A percentile compares a stretch with the other conserved stretches of the same genome.
phyloP scores from a whole-genome alignment of 1,284 basidiomycete species.

The Schizophyllum amplum region DNA sequence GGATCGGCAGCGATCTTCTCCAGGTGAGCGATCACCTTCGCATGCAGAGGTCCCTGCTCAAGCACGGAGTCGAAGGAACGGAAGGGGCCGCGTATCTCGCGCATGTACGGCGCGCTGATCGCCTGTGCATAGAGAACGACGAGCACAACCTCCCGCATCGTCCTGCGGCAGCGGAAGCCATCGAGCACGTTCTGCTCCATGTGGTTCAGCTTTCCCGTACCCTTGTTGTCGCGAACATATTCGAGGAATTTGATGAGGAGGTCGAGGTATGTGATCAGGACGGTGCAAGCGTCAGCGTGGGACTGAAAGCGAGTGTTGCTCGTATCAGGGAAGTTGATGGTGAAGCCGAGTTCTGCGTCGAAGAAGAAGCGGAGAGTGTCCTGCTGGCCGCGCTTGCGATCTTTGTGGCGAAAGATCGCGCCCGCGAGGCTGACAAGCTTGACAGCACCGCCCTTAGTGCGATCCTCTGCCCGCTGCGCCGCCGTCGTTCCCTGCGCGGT shows the following conservation, averaged over 20 bases:
- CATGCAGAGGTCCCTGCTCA: conserved; percentile 1
- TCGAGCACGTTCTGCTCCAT: conserved; percentile 12
- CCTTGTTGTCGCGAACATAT: conserved; percentile 11
- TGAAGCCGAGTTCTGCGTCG: neutral
- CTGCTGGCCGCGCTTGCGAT: conserved; percentile 5
- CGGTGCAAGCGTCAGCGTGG: conserved; percentile 8
- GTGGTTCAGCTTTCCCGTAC: conserved; percentile 5
- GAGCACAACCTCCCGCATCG: conserved; percentile 6
- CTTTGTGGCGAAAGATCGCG: conserved; percentile 4
- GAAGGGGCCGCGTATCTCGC: conserved; percentile 8
- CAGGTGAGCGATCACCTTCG: conserved; percentile 8
- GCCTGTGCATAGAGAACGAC: conserved; percentile 9
- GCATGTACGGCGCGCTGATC: conserved; percentile 13
- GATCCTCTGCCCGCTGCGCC: neutral
- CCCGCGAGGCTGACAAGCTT: conserved; percentile 3
- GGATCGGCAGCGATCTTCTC: conserved; percentile 14
- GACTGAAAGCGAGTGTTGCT: conserved; percentile 12
- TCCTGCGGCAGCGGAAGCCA: conserved; percentile 7
- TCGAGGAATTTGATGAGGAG: conserved; percentile 11
- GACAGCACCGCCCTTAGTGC: conserved; percentile 1
- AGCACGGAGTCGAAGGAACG: conserved; percentile 8
- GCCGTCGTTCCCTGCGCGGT: conserved; percentile 1
- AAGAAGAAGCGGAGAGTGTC: conserved; percentile 5
- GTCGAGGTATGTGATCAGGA: conserved; percentile 6
- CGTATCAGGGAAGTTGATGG: conserved; percentile 10